These are phyloP conservation scores for Brasilioporus rufonigricans DNA, from an alignment of 768 basidiomycete genomes.

Conservation along the genomic window DNA sequence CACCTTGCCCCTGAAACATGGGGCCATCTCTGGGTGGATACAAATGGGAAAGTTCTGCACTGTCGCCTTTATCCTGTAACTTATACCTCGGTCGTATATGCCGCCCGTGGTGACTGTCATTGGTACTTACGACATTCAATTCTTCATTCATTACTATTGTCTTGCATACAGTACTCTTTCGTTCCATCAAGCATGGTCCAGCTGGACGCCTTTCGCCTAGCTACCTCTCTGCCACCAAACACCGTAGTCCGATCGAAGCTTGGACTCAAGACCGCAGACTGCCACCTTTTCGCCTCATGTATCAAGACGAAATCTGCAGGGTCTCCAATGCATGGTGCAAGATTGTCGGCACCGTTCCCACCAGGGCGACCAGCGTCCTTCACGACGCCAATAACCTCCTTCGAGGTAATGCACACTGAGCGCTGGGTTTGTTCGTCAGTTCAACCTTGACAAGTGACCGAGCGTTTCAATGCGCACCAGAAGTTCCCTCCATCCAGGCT, in stretches of 20 bases:
- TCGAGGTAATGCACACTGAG: conserved; percentile 52
- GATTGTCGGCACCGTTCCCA: conserved; percentile 4
- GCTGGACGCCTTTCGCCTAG: conserved; percentile 12
- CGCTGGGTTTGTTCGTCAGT: conserved; percentile 34
- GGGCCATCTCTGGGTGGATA: too few relatives aligned
- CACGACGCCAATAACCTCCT: conserved; percentile 42
- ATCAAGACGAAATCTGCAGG: conserved; percentile 59
- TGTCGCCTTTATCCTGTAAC: not conserved
- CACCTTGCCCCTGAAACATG: too few relatives aligned
- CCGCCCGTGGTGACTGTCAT: not conserved
- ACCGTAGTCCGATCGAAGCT: conserved; percentile 25
- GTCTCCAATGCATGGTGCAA: conserved; percentile 41
- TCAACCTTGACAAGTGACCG: not conserved
- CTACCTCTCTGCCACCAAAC: conserved; percentile 14
- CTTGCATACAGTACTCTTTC: not conserved
- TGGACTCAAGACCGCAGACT: conserved; percentile 50
- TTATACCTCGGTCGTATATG: not conserved
- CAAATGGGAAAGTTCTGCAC: too few relatives aligned
- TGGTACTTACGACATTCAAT: not conserved
- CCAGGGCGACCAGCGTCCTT: conserved; percentile 6
- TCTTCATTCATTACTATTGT: not conserved
- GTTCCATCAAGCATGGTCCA: conserved; percentile 19
- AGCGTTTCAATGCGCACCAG: conserved; percentile 38
- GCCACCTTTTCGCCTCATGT: conserved; percentile 44
- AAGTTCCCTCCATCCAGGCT: conserved; percentile 43